phyloP scores from a whole-genome alignment of 2,329 filamentous ascomycete genomes.

The Arthrobotrys megalospora region DNA sequence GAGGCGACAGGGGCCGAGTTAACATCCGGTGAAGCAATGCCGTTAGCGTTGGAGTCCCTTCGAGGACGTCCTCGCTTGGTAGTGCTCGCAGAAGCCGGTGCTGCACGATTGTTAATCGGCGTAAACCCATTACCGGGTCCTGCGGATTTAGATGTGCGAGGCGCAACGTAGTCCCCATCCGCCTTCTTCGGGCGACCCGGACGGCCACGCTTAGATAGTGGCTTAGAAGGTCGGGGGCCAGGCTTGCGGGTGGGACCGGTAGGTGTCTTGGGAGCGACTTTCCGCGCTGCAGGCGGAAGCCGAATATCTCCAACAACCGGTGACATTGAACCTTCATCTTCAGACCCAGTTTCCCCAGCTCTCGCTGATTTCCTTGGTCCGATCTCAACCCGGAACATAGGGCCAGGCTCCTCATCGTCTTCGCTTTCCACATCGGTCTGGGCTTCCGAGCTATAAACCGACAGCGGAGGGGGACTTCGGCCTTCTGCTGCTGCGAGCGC shows the following conservation, averaged over 20 bases:
- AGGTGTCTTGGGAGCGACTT: background rate
- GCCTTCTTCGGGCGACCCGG: constrained; percentile 47
- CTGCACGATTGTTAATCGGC: constrained; percentile 19
- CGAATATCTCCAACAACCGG: constrained; percentile 39
- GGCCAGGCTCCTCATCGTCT: constrained; percentile 23
- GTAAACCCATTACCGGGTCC: constrained; percentile 28
- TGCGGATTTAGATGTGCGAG: constrained; percentile 9
- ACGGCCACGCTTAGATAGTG: constrained; percentile 41
- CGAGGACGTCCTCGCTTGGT: constrained; percentile 45
- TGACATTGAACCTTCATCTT: constrained; percentile 25
- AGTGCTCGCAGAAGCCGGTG: background rate
- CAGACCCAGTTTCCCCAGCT: background rate
- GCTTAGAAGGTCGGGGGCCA: constrained; percentile 35
- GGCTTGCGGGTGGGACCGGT: constrained; percentile 21
- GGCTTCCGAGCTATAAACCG: constrained; percentile 48
- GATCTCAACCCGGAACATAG: constrained; percentile 21
- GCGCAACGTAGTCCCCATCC: constrained; percentile 29
- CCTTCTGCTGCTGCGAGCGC: constrained; percentile 55
- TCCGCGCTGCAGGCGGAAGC: constrained; percentile 13
- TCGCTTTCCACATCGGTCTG: constrained; percentile 39
- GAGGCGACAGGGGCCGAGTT: constrained; percentile 22
- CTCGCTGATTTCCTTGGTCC: background rate
- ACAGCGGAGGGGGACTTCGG: constrained; percentile 47
- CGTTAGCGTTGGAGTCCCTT: constrained; percentile 7
- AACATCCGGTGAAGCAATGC: constrained; percentile 10